These are phyloP conservation scores for Syzygium malaccense DNA, from an alignment of 441 rosid species.

Conservation along the genomic window DNA sequence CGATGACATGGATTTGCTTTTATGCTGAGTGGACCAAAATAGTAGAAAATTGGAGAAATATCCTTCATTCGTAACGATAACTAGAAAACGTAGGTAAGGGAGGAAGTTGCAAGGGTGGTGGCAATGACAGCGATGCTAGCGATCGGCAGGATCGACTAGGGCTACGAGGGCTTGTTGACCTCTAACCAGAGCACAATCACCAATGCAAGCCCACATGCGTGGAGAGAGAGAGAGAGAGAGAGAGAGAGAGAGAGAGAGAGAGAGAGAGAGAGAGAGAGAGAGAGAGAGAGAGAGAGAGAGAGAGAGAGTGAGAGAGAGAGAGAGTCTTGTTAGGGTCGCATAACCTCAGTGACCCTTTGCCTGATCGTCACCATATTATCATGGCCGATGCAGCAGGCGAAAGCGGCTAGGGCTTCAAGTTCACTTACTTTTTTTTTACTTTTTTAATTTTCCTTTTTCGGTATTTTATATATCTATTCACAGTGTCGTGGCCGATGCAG, in stretches of 20 bases:
- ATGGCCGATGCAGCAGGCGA: too few species aligned
- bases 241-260: too few species aligned
- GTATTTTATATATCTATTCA: not conserved
- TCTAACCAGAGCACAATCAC: not conserved
- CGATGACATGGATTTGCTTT: not conserved
- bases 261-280: too few species aligned
- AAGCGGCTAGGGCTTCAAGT: not conserved
- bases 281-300: too few species aligned
- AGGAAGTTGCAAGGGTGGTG: not conserved
- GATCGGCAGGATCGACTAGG: not conserved
- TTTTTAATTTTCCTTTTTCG: not conserved
- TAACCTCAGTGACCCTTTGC: not conserved
- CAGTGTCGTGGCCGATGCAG: too few species aligned
- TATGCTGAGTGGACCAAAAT: not conserved
- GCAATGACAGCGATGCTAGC: too few species aligned
- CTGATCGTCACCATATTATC: accelerated
- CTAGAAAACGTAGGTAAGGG: not conserved
- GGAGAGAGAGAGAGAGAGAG: too few species aligned
- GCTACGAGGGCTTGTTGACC: not conserved
- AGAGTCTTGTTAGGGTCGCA: not conserved
- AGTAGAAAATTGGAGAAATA: not conserved
- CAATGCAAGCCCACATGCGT: not conserved
- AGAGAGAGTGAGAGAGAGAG: too few species aligned
- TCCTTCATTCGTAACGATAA: not conserved
- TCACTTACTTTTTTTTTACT: not conserved